Conservation (phyloP, 345 rosid species). For the Euphorbia tirucalli region DNA sequence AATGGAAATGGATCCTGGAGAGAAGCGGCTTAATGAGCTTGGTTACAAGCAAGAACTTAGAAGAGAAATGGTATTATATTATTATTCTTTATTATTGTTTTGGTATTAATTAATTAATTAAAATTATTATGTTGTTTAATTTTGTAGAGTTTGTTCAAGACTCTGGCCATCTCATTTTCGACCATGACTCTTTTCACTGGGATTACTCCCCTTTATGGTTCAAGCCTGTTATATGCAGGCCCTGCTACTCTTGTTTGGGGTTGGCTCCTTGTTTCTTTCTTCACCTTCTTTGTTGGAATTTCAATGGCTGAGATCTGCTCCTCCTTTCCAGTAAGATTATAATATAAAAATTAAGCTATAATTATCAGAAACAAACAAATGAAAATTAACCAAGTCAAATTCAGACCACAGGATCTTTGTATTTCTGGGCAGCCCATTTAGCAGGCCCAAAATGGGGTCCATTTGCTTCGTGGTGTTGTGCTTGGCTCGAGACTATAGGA, state of each 20-base stretch:
- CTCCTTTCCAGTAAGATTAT: slow-evolving; percentile 25
- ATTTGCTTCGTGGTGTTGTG: slow-evolving; percentile 66
- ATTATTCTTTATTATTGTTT: no score
- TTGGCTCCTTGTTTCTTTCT: slow-evolving; percentile 16
- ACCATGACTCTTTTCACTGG: slow-evolving; percentile 23
- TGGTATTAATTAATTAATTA: no score
- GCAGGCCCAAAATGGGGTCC: slow-evolving; percentile 69
- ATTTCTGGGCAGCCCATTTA: slow-evolving; percentile 67
- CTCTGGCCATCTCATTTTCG: slow-evolving; percentile 20
- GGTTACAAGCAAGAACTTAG: slow-evolving; percentile 30
- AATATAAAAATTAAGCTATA: no score
- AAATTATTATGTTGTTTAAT: no score
- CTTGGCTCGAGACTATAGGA: slow-evolving; percentile 67
- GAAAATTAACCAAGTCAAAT: no score
- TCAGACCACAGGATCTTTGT: slow-evolving; percentile 67
- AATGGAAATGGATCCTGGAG: slow-evolving; percentile 22
- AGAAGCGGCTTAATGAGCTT: slow-evolving; percentile 27
- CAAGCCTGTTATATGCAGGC: slow-evolving; percentile 20
- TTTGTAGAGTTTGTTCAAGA: slow-evolving; percentile 21
- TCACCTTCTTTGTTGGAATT: slow-evolving; percentile 21
- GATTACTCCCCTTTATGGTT: slow-evolving; percentile 21
- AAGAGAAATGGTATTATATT: slow-evolving; percentile 27
- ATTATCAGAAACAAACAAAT: no score
- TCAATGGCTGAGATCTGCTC: slow-evolving; percentile 24
- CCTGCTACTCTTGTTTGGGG: slow-evolving; percentile 19